Base-by-base conservation (phyloP, 1,139 yeast species). In the Hanseniaspora gamundiae region DNA sequence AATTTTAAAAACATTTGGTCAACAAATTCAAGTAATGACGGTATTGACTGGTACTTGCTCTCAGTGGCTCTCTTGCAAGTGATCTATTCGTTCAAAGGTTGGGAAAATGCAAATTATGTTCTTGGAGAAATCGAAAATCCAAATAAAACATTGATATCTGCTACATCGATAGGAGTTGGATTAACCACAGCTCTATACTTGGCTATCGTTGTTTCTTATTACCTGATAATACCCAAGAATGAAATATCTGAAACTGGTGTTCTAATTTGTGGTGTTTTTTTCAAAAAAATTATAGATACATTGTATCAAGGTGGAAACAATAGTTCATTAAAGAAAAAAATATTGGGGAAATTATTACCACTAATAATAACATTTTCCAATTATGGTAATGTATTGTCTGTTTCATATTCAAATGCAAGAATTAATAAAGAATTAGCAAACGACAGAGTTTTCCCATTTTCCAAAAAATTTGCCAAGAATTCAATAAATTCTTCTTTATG, bases 91-190 rank as follows among this genome's bases (percentile, higher is more conserved):
- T 82, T 76, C 54, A 74, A 78, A 50, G 85, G 85, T 41, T 78
- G 78, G 57, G 76, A 81, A 27, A 83, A 84, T 58, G 91, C 82
- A 48, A 82, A 83, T 63, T 83, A 83, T 57, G 93, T 93, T 11
- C 68, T 83, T 47, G 84, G 87, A 53, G 94, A 83, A 62, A 78
- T 80, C 45, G 79, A 76, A 60, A 52, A 82, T 54, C 93, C 93
- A 0, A 74, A 76, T 45, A 71, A 74, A 48, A 80, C 83, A 16
- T 68, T 83, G 48, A 79, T 74, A 41, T 65, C 77, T 39, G 84
- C 88, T 0, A 91, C 88, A 13, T 93, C 93, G 9, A 56, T 71
- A 21, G 84, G 91, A 1, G 73, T 83, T 39, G 54, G 75, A 6
- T 58, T 71, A 24, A 74, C 84, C 16, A 72, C 85, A 2, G 59